phyloP scores from a whole-genome alignment of 441 rosid genomes.

The Euphorbia schlechtendalii region DNA sequence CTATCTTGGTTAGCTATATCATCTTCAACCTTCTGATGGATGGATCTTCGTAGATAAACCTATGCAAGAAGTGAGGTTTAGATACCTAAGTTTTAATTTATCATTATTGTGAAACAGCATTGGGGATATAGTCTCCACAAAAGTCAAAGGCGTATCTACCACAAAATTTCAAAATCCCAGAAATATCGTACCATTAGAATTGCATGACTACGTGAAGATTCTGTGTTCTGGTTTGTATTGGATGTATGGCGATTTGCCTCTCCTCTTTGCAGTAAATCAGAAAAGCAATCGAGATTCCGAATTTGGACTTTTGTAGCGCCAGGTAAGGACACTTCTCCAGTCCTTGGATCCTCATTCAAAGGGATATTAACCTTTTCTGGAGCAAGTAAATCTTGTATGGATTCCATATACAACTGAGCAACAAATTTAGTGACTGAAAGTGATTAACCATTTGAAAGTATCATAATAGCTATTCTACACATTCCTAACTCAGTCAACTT shows the following conservation, averaged over 20 bases:
- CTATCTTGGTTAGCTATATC: slow-evolving; percentile 26
- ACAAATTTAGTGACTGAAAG: slow-evolving; percentile 13
- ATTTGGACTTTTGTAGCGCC: slow-evolving; percentile 54
- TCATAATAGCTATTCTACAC: not conserved
- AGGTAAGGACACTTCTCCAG: slow-evolving; percentile 76
- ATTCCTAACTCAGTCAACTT: not conserved
- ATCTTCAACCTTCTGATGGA: slow-evolving; percentile 39
- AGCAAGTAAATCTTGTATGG: slow-evolving; percentile 85
- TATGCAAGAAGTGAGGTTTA: slow-evolving; percentile 23
- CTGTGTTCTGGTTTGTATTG: slow-evolving; percentile 83
- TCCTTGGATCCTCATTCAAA: slow-evolving; percentile 67
- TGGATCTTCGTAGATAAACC: slow-evolving; percentile 63
- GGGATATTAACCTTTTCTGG: slow-evolving; percentile 67
- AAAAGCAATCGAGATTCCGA: slow-evolving; percentile 56
- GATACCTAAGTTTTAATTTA: not conserved
- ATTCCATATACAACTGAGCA: slow-evolving; percentile 74
- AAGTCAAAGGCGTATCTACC: not conserved
- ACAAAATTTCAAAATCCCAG: slow-evolving; percentile 5
- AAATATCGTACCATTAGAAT: slow-evolving; percentile 58
- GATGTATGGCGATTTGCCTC: slow-evolving; percentile 84
- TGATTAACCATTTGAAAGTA: not conserved
- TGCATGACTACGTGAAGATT: slow-evolving; percentile 96
- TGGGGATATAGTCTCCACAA: slow-evolving; percentile 5
- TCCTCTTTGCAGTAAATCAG: slow-evolving; percentile 69
- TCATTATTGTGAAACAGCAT: slow-evolving; percentile 6